phyloP scores from a whole-genome alignment of 257 asterid species.

The Eustoma russellianum region DNA sequence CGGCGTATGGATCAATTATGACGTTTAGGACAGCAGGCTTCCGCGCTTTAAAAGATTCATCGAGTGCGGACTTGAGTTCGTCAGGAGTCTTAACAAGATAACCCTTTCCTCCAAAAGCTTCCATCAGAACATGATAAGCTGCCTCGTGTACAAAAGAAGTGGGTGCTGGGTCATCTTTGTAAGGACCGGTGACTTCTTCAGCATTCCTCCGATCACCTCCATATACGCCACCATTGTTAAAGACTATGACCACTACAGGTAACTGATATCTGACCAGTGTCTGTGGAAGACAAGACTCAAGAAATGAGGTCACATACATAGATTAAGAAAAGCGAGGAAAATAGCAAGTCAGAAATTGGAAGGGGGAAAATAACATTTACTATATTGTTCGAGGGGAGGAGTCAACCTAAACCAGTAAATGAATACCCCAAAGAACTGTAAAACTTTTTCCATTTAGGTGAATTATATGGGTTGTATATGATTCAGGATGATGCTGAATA shows the following conservation, averaged over 20 bases:
- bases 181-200: conserved; percentile 76
- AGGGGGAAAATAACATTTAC: too few species aligned
- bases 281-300: conserved; percentile 22
- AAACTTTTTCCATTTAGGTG: too few species aligned
- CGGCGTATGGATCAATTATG: conserved; percentile 79
- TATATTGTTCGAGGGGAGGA: too few species aligned
- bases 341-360: too few species aligned
- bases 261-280: conserved; percentile 77
- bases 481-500: too few species aligned
- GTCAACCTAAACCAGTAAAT: too few species aligned
- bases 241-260: conserved; percentile 87
- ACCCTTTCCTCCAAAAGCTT: conserved; percentile 90
- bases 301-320: neutral
- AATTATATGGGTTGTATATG: too few species aligned
- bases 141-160: conserved; percentile 91
- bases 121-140: conserved; percentile 59
- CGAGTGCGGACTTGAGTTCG: conserved; percentile 68
- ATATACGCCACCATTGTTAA: conserved; percentile 83
- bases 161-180: conserved; percentile 88
- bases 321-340: too few species aligned
- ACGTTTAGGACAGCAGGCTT: conserved; percentile 79
- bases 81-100: conserved; percentile 71
- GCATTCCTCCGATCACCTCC: conserved; percentile 87
- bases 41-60: conserved; percentile 54
- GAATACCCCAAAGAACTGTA: too few species aligned